Percentiles rank a stretch among this genome's conserved stretches.
phyloP scores from a whole-genome alignment of 148 eudicot genomes.

The Spergularia marina region DNA sequence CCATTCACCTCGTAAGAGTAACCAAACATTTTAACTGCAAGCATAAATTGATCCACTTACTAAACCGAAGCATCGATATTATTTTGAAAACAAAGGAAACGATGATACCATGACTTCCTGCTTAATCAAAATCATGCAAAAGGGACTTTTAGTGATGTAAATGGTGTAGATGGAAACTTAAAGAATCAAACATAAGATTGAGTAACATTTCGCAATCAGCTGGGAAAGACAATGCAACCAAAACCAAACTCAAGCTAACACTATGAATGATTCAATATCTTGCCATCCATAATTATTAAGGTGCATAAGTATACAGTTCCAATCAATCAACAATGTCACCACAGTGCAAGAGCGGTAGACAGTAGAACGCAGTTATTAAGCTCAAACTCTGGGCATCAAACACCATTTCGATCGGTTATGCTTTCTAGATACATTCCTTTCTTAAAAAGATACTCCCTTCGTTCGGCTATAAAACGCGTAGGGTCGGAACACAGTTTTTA shows the following conservation, averaged over 20 bases:
- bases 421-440: too few species aligned
- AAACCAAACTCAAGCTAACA: neutral
- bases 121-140: neutral
- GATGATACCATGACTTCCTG: neutral
- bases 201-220: neutral
- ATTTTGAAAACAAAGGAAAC: neutral
- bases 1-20: constrained; percentile 31
- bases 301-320: neutral
- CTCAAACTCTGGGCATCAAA: too few species aligned
- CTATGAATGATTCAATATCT: neutral
- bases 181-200: neutral
- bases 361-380: neutral
- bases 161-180: neutral
- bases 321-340: neutral
- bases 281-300: neutral
- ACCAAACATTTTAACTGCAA: neutral
- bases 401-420: too few species aligned
- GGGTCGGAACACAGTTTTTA: too few species aligned
- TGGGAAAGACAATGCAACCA: neutral
- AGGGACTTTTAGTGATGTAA: neutral
- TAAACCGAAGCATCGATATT: neutral
- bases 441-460: too few species aligned
- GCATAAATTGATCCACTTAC: neutral
- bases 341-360: neutral
- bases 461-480: too few species aligned